Evolutionary conservation across 129 eudicot species (phyloP), one percentile per base, ranked within the genome.

Genomic region (Calendula officinalis): DNA sequence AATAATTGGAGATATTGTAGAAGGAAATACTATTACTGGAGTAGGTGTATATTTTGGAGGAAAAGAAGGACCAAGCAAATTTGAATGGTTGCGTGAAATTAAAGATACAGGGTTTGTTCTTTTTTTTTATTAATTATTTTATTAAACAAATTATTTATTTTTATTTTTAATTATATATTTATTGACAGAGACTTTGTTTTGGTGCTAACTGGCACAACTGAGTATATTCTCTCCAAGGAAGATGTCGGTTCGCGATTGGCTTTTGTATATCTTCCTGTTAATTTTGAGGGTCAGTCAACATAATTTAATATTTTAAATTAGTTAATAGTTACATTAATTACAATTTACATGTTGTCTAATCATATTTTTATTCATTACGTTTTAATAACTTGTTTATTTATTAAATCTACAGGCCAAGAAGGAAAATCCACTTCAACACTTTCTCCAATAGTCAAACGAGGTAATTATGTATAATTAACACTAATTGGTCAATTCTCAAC

Each of bases 1-100:
- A 49, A 84, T 92, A 69, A 49, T 48, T 57, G 99, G 99, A 54
- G 99, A 92, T 35, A 30, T 60, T 62, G 76, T 88, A 36, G 99
- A 92, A 82, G 96, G 95, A 50, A 75, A 73, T 66, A 79, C 73
- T 17, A 67, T 92, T 42, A 80, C 60, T 50, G 99, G 99, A 48
- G 59, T 56, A 43, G 99, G 99, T 47, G 79, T 79, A 39, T 92
- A 92, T 82, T 92, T 92, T 76, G 99, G 99, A 52, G 99, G 99
- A 69, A 86, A 82, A 81, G 99, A 92, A 81, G 99, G 96, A 53
- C 99, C 96, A 58, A 88, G 99, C 92, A 92, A 81, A 62, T 88
- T 84, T 73, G 96, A 92, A 72, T 92, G 99, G 99, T 52, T 85
- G 71, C 96, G 92, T 61, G 99, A 92, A 70, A 84, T 85, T 60